phyloP scores from a whole-genome alignment of 345 rosid species.

The Dipteronia sinensis region DNA sequence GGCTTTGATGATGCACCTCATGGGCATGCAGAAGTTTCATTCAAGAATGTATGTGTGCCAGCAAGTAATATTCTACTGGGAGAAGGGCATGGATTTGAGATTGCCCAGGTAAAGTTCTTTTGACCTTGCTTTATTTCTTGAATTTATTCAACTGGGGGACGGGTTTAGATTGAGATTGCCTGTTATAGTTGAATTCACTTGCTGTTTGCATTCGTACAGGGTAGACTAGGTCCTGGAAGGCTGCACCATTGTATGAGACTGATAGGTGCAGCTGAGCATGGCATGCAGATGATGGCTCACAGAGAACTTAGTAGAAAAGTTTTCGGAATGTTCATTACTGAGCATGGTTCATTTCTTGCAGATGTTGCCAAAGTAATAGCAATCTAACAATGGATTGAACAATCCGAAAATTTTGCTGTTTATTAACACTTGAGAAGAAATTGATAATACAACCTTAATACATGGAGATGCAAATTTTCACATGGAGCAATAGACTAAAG shows the following conservation, averaged over 20 bases:
- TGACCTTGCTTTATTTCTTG: not conserved
- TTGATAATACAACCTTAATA: not conserved
- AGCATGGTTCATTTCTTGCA: slow-evolving; percentile 87
- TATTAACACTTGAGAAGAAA: not conserved
- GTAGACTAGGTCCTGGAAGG: slow-evolving; percentile 98
- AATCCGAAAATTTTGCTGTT: not conserved
- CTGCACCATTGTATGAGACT: slow-evolving; percentile 98
- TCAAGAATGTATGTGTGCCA: slow-evolving; percentile 76
- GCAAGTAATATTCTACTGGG: slow-evolving; percentile 86
- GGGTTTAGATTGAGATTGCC: not conserved
- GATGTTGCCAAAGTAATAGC: slow-evolving; percentile 77
- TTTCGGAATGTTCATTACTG: slow-evolving; percentile 83
- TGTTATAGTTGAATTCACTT: not conserved
- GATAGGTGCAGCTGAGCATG: slow-evolving; percentile 97
- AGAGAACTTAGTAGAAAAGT: slow-evolving; percentile 80
- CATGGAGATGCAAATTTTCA: not conserved
- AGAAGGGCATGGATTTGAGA: slow-evolving; percentile 98
- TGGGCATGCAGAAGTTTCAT: slow-evolving; percentile 91
- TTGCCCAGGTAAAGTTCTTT: slow-evolving; percentile 76
- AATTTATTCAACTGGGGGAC: not conserved
- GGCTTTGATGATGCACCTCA: slow-evolving; percentile 99
- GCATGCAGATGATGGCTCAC: slow-evolving; percentile 88
- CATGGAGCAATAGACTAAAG: not conserved
- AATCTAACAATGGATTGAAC: not conserved
- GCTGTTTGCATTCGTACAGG: slow-evolving; percentile 53